Evolutionary conservation across 2,329 filamentous ascomycete species (phyloP).

Genomic region (Allantophomopsis lycopodina): DNA sequence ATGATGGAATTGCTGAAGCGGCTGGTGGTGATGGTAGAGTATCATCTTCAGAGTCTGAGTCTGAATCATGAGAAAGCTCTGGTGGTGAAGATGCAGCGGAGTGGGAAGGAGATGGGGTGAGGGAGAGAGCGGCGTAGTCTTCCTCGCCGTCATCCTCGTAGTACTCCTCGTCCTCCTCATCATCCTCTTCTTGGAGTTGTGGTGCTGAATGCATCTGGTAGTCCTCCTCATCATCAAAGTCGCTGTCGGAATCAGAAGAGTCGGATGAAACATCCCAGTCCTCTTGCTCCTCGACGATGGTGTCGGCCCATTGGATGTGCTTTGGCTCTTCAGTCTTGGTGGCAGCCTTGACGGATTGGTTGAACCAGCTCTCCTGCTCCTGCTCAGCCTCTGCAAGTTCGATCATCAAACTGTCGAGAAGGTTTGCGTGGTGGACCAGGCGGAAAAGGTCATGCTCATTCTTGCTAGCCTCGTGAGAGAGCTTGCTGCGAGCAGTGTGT

Average conservation of each 20-base stretch:
- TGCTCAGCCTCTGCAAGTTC: constrained; percentile 82
- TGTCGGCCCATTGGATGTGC: constrained; percentile 81
- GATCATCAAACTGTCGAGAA: constrained; percentile 91
- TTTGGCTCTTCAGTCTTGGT: constrained; percentile 39
- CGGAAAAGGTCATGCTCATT: constrained; percentile 90
- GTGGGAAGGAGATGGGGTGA: constrained; percentile 58
- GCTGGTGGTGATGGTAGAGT: constrained; percentile 44
- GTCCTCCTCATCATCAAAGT: constrained; percentile 37
- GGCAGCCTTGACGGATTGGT: constrained; percentile 77
- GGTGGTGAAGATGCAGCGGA: constrained; percentile 42
- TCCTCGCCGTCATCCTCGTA: constrained; percentile 42
- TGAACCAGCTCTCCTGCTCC: constrained; percentile 97
- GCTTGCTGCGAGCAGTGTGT: constrained; percentile 92
- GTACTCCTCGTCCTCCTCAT: constrained; percentile 26
- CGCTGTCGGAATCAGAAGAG: constrained; percentile 36
- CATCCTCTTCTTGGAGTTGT: constrained; percentile 10
- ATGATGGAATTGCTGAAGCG: constrained; percentile 35
- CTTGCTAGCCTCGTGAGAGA: constrained; percentile 78
- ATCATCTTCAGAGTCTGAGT: constrained; percentile 53
- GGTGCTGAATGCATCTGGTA: constrained; percentile 27
- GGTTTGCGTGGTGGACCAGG: constrained; percentile 95
- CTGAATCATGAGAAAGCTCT: constrained; percentile 56
- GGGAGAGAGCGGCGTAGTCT: constrained; percentile 49
- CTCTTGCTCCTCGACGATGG: constrained; percentile 60
- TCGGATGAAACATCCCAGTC: constrained; percentile 56